These are phyloP conservation scores for Heracleum sosnowskyi DNA, from an alignment of 129 eudicot species.

Conservation along the genomic window DNA sequence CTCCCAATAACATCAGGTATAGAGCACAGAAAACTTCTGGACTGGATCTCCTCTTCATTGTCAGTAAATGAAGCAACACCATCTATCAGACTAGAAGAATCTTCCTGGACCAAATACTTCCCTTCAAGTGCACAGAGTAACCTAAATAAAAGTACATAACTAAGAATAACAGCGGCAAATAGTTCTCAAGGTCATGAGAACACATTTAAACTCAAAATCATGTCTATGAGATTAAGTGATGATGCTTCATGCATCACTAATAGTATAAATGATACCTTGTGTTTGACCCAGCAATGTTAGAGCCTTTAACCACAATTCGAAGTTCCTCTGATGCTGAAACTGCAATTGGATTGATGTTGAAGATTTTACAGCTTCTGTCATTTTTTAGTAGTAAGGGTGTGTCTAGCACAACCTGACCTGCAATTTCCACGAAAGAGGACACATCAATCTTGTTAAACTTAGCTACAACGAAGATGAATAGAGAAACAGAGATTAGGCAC, in stretches of 20 bases:
- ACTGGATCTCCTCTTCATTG: conserved; percentile 39
- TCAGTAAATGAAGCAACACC: conserved; percentile 30
- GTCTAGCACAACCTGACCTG: conserved; percentile 40
- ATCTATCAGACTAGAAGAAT: conserved; percentile 40
- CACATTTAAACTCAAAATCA: not conserved
- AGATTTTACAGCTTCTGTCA: conserved; percentile 37
- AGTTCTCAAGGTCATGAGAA: not conserved
- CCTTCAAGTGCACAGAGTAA: conserved; percentile 83
- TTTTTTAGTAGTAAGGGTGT: conserved; percentile 24
- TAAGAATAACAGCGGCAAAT: not conserved
- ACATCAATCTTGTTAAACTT: not conserved
- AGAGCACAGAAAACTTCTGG: conserved; percentile 30
- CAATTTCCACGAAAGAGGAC: not conserved
- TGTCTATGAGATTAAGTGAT: not conserved
- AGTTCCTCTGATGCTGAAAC: conserved; percentile 44
- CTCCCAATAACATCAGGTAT: conserved; percentile 38
- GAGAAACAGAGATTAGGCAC: not conserved
- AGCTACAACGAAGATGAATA: not conserved
- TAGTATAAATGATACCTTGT: conserved; percentile 46
- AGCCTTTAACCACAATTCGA: conserved; percentile 57
- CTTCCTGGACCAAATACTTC: conserved; percentile 51
- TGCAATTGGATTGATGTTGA: conserved; percentile 49
- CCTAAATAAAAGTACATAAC: conserved; percentile 29
- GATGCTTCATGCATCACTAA: not conserved
- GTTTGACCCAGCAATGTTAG: conserved; percentile 47